A percentile compares a stretch with the other conserved stretches of the same genome.
Evolutionary conservation across 106 monocot species (phyloP).

Genomic region (Dioscorea alata): DNA sequence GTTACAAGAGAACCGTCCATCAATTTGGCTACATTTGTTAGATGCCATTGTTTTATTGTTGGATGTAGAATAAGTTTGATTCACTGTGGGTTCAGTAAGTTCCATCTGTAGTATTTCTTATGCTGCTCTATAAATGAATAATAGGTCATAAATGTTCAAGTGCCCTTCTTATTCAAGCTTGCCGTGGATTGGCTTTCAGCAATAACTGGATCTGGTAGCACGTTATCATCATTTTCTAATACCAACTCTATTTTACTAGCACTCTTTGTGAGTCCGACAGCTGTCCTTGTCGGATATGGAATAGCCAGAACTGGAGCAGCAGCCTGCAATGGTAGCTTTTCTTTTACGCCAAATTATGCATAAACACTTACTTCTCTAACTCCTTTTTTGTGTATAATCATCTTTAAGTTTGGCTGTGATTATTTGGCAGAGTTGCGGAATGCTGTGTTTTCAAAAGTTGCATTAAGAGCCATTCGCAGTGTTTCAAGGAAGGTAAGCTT

Average conservation of each 20-base stretch:
- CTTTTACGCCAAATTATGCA: background rate
- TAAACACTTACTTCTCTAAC: background rate
- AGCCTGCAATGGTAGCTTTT: constrained; percentile 81
- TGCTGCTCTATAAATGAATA: background rate
- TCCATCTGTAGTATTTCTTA: too few species aligned
- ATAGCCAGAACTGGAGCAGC: constrained; percentile 88
- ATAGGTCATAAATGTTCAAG: constrained; percentile 99
- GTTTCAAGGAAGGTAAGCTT: constrained; percentile 84
- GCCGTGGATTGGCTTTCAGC: constrained; percentile 97
- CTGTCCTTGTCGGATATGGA: constrained; percentile 95
- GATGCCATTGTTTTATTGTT: too few species aligned
- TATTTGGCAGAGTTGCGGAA: constrained; percentile 70
- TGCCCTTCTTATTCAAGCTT: constrained; percentile 97
- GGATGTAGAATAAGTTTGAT: too few species aligned
- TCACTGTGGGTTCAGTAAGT: too few species aligned
- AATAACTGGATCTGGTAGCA: constrained; percentile 36
- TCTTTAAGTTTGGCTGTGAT: background rate
- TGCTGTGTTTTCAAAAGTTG: constrained; percentile 96
- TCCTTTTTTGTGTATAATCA: background rate
- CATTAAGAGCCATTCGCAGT: constrained; percentile 85
- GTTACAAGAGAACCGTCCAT: too few species aligned
- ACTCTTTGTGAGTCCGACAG: constrained; percentile 83
- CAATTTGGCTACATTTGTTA: too few species aligned
- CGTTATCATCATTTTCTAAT: constrained; percentile 65
- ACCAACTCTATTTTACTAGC: constrained; percentile 78